Evolutionary conservation across 2,329 filamentous ascomycete species (phyloP).

Genomic region (Acrodontium crateriforme): DNA sequence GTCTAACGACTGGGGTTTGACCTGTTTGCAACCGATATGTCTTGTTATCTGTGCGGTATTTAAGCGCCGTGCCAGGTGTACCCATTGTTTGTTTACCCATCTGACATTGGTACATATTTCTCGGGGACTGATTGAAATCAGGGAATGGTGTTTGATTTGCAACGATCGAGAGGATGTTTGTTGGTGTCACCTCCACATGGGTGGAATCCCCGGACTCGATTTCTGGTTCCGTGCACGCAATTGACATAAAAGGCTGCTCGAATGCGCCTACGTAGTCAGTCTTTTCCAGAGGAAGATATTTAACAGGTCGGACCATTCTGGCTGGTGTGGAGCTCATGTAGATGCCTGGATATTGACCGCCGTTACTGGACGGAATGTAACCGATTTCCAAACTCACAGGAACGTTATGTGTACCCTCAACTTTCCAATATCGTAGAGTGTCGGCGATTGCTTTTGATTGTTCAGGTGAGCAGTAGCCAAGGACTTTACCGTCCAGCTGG

Average conservation of each 20-base stretch:
- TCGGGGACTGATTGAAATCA: slow-evolving; percentile 93
- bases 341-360: slow-evolving; percentile 90
- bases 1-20: slow-evolving; percentile 84
- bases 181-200: slow-evolving; percentile 87
- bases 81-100: slow-evolving; percentile 99
- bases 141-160: slow-evolving; percentile 99
- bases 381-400: slow-evolving; percentile 82
- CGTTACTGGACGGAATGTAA: slow-evolving; percentile 72
- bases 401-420: slow-evolving; percentile 67
- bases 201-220: slow-evolving; percentile 78
- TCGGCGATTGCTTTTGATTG: slow-evolving; percentile 73
- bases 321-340: slow-evolving; percentile 83
- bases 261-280: slow-evolving; percentile 82
- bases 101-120: slow-evolving; percentile 98
- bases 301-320: slow-evolving; percentile 81
- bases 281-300: slow-evolving; percentile 76
- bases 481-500: slow-evolving; percentile 75
- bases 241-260: slow-evolving; percentile 97
- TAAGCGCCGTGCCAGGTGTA: slow-evolving; percentile 72
- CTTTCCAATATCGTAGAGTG: slow-evolving; percentile 88
- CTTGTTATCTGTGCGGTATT: slow-evolving; percentile 93
- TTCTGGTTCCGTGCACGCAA: slow-evolving; percentile 80
- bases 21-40: slow-evolving; percentile 88
- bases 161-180: slow-evolving; percentile 92
- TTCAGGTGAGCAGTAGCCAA: slow-evolving; percentile 80